Evolutionary conservation across 2,329 filamentous ascomycete species (phyloP), one percentile per base, ranked within the genome.

Genomic region (Zelopaecilomyces penicillatus): DNA sequence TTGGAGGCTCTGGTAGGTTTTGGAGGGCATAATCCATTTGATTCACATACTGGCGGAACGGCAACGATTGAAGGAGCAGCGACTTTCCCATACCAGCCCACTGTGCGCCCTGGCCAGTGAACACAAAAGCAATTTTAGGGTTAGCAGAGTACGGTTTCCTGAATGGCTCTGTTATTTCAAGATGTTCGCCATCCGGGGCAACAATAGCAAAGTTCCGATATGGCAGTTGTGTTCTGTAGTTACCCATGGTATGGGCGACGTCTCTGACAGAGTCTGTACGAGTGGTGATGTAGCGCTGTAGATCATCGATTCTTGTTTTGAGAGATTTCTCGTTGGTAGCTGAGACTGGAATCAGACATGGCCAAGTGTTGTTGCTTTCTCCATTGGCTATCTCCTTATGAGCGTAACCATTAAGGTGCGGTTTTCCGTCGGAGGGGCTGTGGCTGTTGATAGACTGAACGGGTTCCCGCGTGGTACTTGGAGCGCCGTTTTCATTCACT

Each of bases 31-130:
- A 8, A 30, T 52, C 50, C 27, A 52, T 49, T 29, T 47, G 39
- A 29, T 30, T 28, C 1, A 52, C 46, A 31, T 47, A 47, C 3
- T 37, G 6, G 12, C 33, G 46, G 26, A 50, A 49, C 10, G 32
- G 35, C 2, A 44, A 35, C 10, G 27, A 49, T 5, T 30, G 3
- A 7, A 45, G 39, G 8, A 50, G 42, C 6, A 56, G 50, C 36
- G 52, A 42, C 12, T 46, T 52, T 3, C 50, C 52, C 54, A 54
- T 57, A 27, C 49, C 50, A 34, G 47, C 41, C 53, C 57, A 59
- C 37, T 59, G 57, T 2, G 57, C 57, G 30, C 57, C 57, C 40
- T 59, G 57, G 3, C 57, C 57, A 3, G 56, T 59, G 44, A 40
- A 40, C 12, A 40, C 38, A 30, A 30, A 40, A 6, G 37, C 19